Conservation (phyloP, 2,329 filamentous ascomycete genomes). For the Pezicula rhizophila region DNA sequence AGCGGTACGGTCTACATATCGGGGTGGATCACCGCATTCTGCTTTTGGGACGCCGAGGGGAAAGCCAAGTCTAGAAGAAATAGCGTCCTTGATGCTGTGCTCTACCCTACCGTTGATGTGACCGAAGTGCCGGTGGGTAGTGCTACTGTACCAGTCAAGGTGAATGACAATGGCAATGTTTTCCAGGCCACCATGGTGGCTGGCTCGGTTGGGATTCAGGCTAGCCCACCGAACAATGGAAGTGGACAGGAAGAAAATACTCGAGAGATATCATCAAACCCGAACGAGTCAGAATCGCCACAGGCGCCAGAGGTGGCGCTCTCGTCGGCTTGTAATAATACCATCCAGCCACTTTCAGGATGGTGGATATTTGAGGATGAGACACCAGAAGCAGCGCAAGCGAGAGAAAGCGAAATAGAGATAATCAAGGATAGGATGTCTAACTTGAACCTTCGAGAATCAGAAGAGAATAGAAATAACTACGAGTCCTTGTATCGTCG, state of each 20-base stretch:
- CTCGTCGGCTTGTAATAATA: not conserved
- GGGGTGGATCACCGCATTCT: not conserved
- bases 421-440: too few species aligned
- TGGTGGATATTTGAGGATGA: not conserved
- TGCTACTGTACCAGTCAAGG: not conserved
- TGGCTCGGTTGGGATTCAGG: not conserved
- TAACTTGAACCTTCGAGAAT: too few species aligned
- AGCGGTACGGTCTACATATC: not conserved
- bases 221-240: not conserved
- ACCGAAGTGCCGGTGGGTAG: not conserved
- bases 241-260: not conserved
- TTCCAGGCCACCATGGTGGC: not conserved
- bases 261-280: not conserved
- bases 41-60: not conserved
- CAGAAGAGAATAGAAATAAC: too few species aligned
- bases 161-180: not conserved
- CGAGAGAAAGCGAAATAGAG: too few species aligned
- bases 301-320: not conserved
- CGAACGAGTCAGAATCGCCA: not conserved
- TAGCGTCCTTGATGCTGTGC: not conserved
- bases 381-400: not conserved
- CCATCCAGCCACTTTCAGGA: not conserved
- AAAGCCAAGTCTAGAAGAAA: not conserved
- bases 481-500: too few species aligned
- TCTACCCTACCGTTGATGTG: not conserved